Evolutionary conservation across 2,329 filamentous ascomycete genomes (phyloP), one percentile per base, ranked within the genome.

Genomic region (Phialophora verrucosa): DNA sequence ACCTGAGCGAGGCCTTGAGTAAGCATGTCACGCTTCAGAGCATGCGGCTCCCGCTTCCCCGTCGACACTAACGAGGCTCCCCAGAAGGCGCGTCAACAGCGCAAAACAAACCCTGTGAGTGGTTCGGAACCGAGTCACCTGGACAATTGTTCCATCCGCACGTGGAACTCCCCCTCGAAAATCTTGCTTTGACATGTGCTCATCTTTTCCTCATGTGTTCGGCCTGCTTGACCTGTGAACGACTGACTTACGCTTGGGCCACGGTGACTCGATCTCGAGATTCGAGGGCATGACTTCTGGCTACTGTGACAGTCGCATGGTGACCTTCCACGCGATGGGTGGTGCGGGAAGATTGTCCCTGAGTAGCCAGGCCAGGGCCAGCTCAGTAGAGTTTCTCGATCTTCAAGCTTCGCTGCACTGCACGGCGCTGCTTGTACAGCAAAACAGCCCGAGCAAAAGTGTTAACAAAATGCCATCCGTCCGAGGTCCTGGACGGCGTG

Each of bases 171-270:
- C 47, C 11, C 44, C 59, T 42, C 44, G n/a, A 42, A 53, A 61
- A 53, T 61, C 59, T 61, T 54, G 59, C 44, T 25, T 60, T 61
- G 47, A 53, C 59, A 61, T 61, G 59, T 61, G 59, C 59, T 32
- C 59, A 20, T 31, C 35, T 17, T n/a, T 44, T 44, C 38, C 38
- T 44, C 38, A n/a, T 44, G 38, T n/a, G 38, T 44, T 17, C 38
- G 38, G 17, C 38, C 31, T 42, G 38, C 38, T 42, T 17, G 38
- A n/a, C 38, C 35, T 38, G 35, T 38, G 35, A 42, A 14, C 35
- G 35, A 14, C 12, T 17, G n/a, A 44, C 38, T n/a, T 17, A 2
- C 14, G 38, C 38, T 42, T 7, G 38, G 38, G 38, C 14, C 38
- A 42, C 5, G 14, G 14, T 44, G n/a, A 44, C 38, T 44, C 38